Base-by-base conservation (phyloP, 495 filamentous ascomycete species). In the Lophiostoma macrostomum region DNA sequence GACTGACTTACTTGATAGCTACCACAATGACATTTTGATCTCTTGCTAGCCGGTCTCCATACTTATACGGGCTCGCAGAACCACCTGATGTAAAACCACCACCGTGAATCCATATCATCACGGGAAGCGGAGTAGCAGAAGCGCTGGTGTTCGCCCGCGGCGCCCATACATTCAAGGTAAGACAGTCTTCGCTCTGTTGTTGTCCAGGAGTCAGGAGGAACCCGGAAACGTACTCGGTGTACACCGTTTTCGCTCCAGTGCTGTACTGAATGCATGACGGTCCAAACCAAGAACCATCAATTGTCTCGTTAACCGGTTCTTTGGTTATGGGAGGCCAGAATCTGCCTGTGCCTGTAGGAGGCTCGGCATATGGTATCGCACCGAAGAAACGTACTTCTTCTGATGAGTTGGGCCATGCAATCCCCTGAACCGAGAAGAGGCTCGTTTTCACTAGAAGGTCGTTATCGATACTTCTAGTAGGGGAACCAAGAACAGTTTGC, bases 231-330 rank as follows among this genome's bases (percentile, higher is more conserved):
- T 38, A n/a, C 8, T 8, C 7, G 6, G 7, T 8, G 16, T 38
- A 38, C 7, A 38, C 8, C 16, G 35, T 10, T 38, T 7, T 18
- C 7, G 16, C 35, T 10, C 35, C 35, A 18, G 7, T 8, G 35
- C 19, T 18, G 35, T 38, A 38, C 35, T 38, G 35, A 18, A 38
- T 38, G 14, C 35, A 38, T 18, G 35, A 38, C 6, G 35, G 35
- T 7, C 35, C 35, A 38, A 38, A 38, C 35, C 35, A 38, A 38
- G 35, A 38, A 6, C 7, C 35, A 38, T 38, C 35, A 18, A 38
- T 38, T 8, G 16, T 38, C 8, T 18, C 35, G 6, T 8, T 18
- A 6, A 38, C 35, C 8, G 35, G 35, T 18, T 18, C 14, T 18
- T 38, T 38, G 14, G 35, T 38, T 7, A 38, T 38, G 14, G 35